Conservation (phyloP, 2,329 filamentous ascomycete species). For the Epichloe baconii region DNA sequence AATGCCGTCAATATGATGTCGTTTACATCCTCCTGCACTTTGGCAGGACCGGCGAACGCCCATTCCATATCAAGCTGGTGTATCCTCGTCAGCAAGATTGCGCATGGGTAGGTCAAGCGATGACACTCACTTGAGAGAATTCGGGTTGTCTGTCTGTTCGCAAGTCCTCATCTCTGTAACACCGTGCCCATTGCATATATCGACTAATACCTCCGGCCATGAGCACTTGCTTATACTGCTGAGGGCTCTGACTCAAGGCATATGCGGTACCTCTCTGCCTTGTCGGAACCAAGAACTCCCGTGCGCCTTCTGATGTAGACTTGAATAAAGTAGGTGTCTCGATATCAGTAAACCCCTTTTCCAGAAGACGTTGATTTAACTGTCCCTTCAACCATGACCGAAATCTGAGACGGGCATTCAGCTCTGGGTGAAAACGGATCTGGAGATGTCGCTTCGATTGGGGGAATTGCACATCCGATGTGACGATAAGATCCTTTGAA, state of each 20-base stretch:
- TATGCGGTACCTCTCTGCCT: constrained; percentile 65
- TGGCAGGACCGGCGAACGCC: constrained; percentile 55
- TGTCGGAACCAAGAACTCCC: constrained; percentile 89
- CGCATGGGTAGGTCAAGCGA: neutral
- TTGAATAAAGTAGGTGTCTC: constrained; percentile 96
- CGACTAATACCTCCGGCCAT: constrained; percentile 76
- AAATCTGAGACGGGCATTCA: constrained; percentile 57
- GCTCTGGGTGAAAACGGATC: constrained; percentile 56
- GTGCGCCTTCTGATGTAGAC: constrained; percentile 87
- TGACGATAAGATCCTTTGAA: constrained; percentile 58
- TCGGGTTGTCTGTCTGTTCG: constrained; percentile 89
- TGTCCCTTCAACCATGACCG: constrained; percentile 47
- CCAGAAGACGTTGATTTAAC: constrained; percentile 39
- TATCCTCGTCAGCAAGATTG: neutral
- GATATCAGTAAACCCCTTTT: constrained; percentile 57
- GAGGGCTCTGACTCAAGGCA: constrained; percentile 87
- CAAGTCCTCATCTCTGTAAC: constrained; percentile 90
- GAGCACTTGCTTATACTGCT: constrained; percentile 96
- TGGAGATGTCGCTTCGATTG: constrained; percentile 71
- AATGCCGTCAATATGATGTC: constrained; percentile 21
- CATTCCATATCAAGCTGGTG: constrained; percentile 79
- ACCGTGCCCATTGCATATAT: constrained; percentile 89
- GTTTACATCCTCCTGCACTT: constrained; percentile 22
- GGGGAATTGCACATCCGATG: constrained; percentile 56
- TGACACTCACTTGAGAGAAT: constrained; percentile 62